Evolutionary conservation across 75 land plant species (phyloP).

Genomic region (Picea sitchensis): DNA sequence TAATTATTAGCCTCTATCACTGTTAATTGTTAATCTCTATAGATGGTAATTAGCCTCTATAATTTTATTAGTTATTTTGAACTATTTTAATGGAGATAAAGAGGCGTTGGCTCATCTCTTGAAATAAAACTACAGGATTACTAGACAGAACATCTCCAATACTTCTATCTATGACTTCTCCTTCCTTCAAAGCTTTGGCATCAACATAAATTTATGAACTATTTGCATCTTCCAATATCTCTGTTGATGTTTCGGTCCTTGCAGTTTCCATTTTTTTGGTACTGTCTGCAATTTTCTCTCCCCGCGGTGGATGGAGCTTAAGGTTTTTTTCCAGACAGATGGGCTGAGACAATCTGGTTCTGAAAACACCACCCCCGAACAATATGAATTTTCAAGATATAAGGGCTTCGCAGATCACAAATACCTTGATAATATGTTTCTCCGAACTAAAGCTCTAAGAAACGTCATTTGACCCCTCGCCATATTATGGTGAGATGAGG

Average conservation of each 20-base stretch:
- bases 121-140: neutral
- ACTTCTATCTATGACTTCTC: neutral
- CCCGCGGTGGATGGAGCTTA: too few species aligned
- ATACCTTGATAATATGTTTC: neutral
- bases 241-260: neutral
- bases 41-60: too few species aligned
- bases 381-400: neutral
- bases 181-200: neutral
- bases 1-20: too few species aligned
- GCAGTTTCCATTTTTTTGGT: neutral
- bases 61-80: too few species aligned
- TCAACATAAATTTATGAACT: neutral
- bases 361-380: neutral
- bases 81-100: too few species aligned
- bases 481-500: too few species aligned
- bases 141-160: neutral
- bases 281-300: neutral
- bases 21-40: too few species aligned
- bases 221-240: neutral
- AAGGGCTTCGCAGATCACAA: neutral
- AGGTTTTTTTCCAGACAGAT: neutral
- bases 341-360: neutral
- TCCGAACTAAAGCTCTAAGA: neutral
- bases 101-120: slow-evolving; percentile 3
- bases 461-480: neutral